Conservation (phyloP, 2,329 filamentous ascomycete species). For the Monilinia polystroma region DNA sequence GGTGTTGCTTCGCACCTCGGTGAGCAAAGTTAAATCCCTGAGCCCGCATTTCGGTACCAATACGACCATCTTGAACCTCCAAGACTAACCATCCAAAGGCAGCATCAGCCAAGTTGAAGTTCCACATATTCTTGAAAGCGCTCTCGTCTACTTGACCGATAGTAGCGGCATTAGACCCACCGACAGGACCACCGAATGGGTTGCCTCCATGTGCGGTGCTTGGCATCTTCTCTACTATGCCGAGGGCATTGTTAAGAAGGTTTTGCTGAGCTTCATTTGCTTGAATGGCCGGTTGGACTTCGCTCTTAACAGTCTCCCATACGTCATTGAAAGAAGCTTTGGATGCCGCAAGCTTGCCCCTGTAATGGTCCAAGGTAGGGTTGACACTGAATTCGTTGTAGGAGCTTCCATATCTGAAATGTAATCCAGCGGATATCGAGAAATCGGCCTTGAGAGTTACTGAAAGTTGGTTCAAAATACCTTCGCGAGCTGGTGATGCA, state of each 20-base stretch:
- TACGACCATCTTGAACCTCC: conserved; percentile 91
- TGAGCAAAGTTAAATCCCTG: conserved; percentile 99
- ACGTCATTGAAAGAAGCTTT: conserved; percentile 99
- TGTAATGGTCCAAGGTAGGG: conserved; percentile 95
- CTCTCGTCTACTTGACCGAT: conserved; percentile 95
- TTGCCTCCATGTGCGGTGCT: conserved; percentile 92
- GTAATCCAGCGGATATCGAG: conserved; percentile 92
- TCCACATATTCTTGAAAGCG: conserved; percentile 99
- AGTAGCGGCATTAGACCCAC: conserved; percentile 61
- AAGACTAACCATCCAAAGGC: conserved; percentile 95
- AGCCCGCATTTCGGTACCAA: conserved; percentile 97
- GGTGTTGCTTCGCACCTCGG: conserved; percentile 76
- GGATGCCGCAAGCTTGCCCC: conserved; percentile 94
- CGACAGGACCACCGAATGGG: conserved; percentile 85
- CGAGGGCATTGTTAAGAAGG: conserved; percentile 83
- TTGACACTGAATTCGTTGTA: conserved; percentile 99
- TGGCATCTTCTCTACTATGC: conserved; percentile 98
- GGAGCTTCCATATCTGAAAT: conserved; percentile 98
- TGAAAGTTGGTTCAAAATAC: conserved; percentile 94
- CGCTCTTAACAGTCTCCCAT: conserved; percentile 96
- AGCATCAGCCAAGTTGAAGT: conserved; percentile 96
- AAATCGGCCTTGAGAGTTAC: conserved; percentile 98
- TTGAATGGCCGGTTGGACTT: conserved; percentile 91
- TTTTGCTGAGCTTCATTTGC: conserved; percentile 94
- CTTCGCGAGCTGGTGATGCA: conserved; percentile 92